phyloP scores from a whole-genome alignment of 2,329 filamentous ascomycete genomes.

The Trichoderma sp. region DNA sequence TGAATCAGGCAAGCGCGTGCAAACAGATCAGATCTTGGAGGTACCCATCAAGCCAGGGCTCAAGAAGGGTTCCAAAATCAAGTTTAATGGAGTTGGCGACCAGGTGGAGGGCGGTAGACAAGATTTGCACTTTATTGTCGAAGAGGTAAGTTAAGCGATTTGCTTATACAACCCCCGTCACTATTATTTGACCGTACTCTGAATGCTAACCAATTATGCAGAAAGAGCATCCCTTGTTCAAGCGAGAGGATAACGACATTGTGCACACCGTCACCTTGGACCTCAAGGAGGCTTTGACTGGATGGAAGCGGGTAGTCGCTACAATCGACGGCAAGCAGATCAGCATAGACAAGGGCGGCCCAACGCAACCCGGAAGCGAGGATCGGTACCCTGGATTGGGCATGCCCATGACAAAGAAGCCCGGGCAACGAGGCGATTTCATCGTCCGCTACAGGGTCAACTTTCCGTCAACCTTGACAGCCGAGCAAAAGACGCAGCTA shows the following conservation, averaged over 20 bases:
- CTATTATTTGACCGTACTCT: not conserved
- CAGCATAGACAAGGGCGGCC: constrained; percentile 74
- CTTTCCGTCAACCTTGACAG: constrained; percentile 78
- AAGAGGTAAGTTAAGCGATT: constrained; percentile 67
- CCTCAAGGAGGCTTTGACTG: constrained; percentile 91
- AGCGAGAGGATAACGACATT: constrained; percentile 85
- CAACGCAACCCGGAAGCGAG: constrained; percentile 79
- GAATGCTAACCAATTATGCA: constrained; percentile 41
- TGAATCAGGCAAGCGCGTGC: constrained; percentile 76
- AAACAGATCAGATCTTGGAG: constrained; percentile 86
- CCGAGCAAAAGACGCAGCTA: constrained; percentile 76
- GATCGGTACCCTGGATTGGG: constrained; percentile 84
- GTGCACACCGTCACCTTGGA: constrained; percentile 76
- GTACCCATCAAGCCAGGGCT: constrained; percentile 94
- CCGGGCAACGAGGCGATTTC: constrained; percentile 80
- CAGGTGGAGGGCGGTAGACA: constrained; percentile 95
- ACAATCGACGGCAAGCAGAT: constrained; percentile 93
- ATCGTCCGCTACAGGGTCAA: constrained; percentile 89
- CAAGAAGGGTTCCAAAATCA: constrained; percentile 98
- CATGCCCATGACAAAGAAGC: constrained; percentile 94
- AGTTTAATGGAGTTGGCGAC: constrained; percentile 96
- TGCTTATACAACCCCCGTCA: not conserved
- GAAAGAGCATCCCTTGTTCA: constrained; percentile 86
- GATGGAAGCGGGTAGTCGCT: constrained; percentile 87
- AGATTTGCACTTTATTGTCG: constrained; percentile 91